Percentiles rank a stretch among this genome's conserved stretches.
These are phyloP conservation scores for Ganoderma sinense DNA, from an alignment of 1,284 basidiomycete species.

Conservation along the genomic window DNA sequence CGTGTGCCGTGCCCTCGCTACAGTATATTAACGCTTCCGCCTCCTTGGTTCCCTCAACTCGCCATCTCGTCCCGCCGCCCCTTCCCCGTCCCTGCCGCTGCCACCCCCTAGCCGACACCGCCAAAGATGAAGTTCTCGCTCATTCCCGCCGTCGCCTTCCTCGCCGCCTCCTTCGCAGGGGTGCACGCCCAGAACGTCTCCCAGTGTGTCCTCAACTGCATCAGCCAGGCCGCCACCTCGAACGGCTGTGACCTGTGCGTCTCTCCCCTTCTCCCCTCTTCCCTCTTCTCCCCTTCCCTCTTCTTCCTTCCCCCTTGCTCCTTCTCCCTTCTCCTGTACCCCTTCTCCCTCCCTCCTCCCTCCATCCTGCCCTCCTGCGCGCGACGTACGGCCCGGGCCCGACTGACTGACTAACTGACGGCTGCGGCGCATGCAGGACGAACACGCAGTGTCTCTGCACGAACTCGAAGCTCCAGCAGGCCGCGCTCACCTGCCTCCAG, in stretches of 20 bases:
- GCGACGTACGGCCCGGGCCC: no score
- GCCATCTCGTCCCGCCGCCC: background rate
- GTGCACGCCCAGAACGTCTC: conserved; percentile 2
- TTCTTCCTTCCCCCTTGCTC: no score
- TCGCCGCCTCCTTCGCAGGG: background rate
- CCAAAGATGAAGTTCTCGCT: background rate
- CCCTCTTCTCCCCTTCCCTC: background rate
- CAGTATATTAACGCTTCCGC: no score
- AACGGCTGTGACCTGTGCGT: conserved; percentile 3
- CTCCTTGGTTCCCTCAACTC: background rate
- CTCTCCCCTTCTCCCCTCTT: background rate
- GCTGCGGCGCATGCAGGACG: background rate
- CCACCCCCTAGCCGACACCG: background rate
- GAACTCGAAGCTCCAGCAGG: conserved; percentile 3
- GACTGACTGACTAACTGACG: no score
- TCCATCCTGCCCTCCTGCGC: no score
- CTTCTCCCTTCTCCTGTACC: no score
- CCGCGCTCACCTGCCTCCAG: background rate
- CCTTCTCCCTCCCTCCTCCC: no score
- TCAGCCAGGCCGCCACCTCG: background rate
- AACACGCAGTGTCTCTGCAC: conserved; percentile 1
- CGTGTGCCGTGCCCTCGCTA: no score
- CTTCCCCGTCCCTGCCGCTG: background rate
- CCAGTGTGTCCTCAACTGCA: background rate
- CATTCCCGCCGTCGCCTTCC: background rate